Conservation (phyloP, 768 basidiomycete species). For the Hypholoma fasciculare region DNA sequence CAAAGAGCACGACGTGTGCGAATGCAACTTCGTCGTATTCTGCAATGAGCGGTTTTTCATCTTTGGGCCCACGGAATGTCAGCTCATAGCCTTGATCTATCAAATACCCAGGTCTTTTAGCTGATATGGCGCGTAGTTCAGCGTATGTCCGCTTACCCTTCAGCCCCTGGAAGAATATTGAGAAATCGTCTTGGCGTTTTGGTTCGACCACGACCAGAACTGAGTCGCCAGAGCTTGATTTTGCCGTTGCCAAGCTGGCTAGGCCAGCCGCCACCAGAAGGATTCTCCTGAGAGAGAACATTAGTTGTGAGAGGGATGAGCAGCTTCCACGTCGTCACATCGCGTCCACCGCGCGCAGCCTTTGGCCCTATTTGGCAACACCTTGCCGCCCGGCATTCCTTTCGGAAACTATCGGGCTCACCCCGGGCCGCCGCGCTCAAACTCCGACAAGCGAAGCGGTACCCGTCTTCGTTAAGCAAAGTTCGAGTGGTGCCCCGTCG, state of each 20-base stretch:
- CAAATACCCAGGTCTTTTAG: constrained; percentile 6
- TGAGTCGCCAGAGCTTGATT: constrained; percentile 78
- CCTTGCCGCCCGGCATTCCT: constrained; percentile 5
- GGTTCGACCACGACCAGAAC: constrained; percentile 87
- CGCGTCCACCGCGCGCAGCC: constrained; percentile 17
- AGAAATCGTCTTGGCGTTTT: constrained; percentile 68
- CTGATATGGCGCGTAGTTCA: background rate
- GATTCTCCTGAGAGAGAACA: constrained; percentile 39
- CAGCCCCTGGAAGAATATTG: constrained; percentile 79
- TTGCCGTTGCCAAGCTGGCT: constrained; percentile 42
- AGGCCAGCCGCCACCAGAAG: constrained; percentile 32
- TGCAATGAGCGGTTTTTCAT: constrained; percentile 61
- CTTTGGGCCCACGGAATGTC: constrained; percentile 84
- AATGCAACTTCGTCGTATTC: constrained; percentile 75
- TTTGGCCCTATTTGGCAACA: constrained; percentile 24
- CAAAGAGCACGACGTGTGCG: constrained; percentile 84
- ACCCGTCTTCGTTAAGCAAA: constrained; percentile 22
- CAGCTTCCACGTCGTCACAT: constrained; percentile 29
- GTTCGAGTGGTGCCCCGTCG: constrained; percentile 8
- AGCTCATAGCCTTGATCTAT: constrained; percentile 82
- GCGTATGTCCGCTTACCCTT: constrained; percentile 47
- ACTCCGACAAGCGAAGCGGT: constrained; percentile 26
- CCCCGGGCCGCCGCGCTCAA: constrained; percentile 21
- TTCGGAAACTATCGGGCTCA: constrained; percentile 20
- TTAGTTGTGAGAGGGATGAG: constrained; percentile 21